Evolutionary conservation across 805 yeast genomes (phyloP).

Genomic region (Clavispora vitiphila): DNA sequence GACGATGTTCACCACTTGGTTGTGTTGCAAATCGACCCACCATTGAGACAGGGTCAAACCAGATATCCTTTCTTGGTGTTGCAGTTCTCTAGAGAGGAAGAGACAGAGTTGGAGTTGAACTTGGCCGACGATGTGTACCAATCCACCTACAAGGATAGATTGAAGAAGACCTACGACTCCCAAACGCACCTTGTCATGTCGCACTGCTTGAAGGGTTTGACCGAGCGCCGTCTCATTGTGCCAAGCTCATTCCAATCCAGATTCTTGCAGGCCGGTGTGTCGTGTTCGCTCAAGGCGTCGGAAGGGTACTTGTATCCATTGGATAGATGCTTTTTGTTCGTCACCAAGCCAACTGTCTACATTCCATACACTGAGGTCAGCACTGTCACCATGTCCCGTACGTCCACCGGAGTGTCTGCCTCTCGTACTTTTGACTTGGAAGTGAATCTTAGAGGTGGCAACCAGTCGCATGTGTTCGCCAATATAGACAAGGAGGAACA

Average conservation of each 20-base stretch:
- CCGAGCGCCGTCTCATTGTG: conserved; percentile 77
- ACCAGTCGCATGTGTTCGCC: conserved; percentile 74
- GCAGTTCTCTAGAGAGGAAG: conserved; percentile 88
- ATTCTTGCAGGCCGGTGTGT: conserved; percentile 76
- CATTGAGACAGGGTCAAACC: conserved; percentile 96
- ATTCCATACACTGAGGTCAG: conserved; percentile 82
- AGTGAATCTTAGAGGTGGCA: conserved; percentile 58
- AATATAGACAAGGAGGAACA: conserved; percentile 90
- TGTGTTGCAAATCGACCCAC: conserved; percentile 91
- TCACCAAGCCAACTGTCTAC: conserved; percentile 90
- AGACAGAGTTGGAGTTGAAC: conserved; percentile 83
- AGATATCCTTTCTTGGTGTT: conserved; percentile 87
- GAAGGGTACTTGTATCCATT: conserved; percentile 94
- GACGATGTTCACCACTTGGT: conserved; percentile 88
- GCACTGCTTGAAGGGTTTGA: conserved; percentile 83
- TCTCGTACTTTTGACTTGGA: conserved; percentile 93
- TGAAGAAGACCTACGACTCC: conserved; percentile 74
- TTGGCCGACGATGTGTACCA: conserved; percentile 78
- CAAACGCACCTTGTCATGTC: conserved; percentile 82
- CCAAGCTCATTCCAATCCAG: conserved; percentile 80
- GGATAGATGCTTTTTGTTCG: conserved; percentile 84
- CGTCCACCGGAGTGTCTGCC: conserved; percentile 68
- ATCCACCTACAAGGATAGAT: conserved; percentile 65
- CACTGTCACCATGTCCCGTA: conserved; percentile 77
- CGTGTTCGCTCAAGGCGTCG: conserved; percentile 89